Evolutionary conservation across 2,329 filamentous ascomycete species (phyloP).

Genomic region (Diplodia sapinea): DNA sequence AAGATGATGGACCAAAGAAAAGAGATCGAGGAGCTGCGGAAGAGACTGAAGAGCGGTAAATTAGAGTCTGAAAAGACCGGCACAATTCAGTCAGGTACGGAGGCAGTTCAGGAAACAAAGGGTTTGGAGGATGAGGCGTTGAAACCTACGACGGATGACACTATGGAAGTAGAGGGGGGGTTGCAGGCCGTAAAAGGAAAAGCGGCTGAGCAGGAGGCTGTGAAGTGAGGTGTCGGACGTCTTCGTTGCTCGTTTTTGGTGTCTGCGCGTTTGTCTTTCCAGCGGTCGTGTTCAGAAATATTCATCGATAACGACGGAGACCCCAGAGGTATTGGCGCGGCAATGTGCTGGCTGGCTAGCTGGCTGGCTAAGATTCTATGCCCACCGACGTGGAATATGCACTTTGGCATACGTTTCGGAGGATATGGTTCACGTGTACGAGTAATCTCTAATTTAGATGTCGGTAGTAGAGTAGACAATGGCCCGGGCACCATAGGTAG

Average conservation of each 20-base stretch:
- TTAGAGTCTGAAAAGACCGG: background rate
- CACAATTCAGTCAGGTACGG: background rate
- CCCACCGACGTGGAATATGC: background rate
- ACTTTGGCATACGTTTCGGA: background rate
- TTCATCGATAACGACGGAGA: background rate
- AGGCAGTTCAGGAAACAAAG: background rate
- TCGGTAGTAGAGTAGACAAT: constrained; percentile 1
- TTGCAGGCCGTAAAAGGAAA: background rate
- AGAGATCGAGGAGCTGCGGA: constrained; percentile 57
- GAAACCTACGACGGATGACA: background rate
- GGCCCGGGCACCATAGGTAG: background rate
- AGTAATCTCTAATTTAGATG: constrained; percentile 24
- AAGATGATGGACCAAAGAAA: constrained; percentile 70
- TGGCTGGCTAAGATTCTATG: background rate
- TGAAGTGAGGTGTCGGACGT: constrained; percentile 9
- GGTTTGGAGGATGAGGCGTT: background rate
- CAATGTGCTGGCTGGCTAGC: constrained; percentile 3
- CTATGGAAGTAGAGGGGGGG: constrained; percentile 9
- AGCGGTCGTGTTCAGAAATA: background rate
- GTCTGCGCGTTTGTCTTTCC: background rate
- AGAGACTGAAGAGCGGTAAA: constrained; percentile 36
- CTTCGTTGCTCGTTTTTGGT: background rate
- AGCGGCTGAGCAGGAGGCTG: constrained; percentile 8
- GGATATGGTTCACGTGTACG: background rate
- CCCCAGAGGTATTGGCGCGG: background rate